Conservation (phyloP, 2,329 filamentous ascomycete genomes). For the Penicillium digitatum region DNA sequence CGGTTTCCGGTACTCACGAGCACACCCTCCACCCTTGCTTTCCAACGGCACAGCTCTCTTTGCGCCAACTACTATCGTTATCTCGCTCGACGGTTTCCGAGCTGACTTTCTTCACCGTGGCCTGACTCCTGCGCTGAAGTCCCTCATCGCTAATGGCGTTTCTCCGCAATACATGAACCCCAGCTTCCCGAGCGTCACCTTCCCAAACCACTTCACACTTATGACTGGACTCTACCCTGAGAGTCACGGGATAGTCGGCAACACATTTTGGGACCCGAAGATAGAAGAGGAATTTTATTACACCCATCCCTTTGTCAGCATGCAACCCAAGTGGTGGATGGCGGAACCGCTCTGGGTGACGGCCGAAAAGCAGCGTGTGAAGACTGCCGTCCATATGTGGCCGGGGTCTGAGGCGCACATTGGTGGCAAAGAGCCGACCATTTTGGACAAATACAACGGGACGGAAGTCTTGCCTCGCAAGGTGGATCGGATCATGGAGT, state of each 20-base stretch:
- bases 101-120: constrained; percentile 85
- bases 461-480: constrained; percentile 71
- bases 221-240: constrained; percentile 91
- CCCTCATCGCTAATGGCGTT: constrained; percentile 75
- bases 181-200: constrained; percentile 93
- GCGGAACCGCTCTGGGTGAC: constrained; percentile 94
- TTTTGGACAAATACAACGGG: constrained; percentile 79
- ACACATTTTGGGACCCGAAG: constrained; percentile 86
- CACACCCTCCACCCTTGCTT: constrained; percentile 30
- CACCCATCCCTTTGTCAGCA: constrained; percentile 68
- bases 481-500: constrained; percentile 71
- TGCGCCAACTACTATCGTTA: constrained; percentile 83
- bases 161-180: constrained; percentile 91
- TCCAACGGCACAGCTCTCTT: constrained; percentile 87
- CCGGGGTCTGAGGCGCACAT: constrained; percentile 90
- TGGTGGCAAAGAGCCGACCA: constrained; percentile 67
- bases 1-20: constrained; percentile 29
- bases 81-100: constrained; percentile 92
- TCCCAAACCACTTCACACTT: constrained; percentile 92
- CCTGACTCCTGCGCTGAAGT: constrained; percentile 75
- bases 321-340: constrained; percentile 89
- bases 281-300: constrained; percentile 80
- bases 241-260: constrained; percentile 86
- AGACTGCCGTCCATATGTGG: constrained; percentile 95
- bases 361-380: constrained; percentile 75